Evolutionary conservation across 2,329 filamentous ascomycete species (phyloP), one percentile per base, ranked within the genome.

Genomic region (Pseudogymnoascus sp.): DNA sequence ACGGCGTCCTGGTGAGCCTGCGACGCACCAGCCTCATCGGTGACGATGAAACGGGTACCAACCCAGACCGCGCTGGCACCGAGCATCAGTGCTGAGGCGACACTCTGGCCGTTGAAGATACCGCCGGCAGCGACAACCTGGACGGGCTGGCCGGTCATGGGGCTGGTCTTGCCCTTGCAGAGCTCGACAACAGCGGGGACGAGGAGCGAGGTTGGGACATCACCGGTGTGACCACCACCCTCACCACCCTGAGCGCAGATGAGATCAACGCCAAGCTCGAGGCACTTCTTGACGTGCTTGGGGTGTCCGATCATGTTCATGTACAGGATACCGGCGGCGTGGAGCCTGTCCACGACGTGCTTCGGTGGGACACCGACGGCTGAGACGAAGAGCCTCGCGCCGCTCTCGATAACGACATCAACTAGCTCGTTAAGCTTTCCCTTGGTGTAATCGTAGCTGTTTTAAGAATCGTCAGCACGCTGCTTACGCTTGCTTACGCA

Each of bases 291-390:
- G 67, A 96, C 93, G 80, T 99, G 95, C 87, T 99, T 99, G 74
- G 95, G 93, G 83, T 99, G 95, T 69, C 95, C 95, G 75, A 99
- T 93, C 95, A 99, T 99, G 88, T 99, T 99, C 95, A 97, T 97
- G 84, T 96, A 96, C 69, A 96, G 83, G 70, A 99, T 85, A 69
- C 93, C 93, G 72, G 86, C 80, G 74, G 86, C 84, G 84, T 99
- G 95, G 56, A 99, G 87, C 75, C 85, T 89, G 69, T 97, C 92
- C 72, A 99, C 92, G 64, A 97, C 88, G 70, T 84, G 80, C 78
- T 90, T 91, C 69, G 95, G 91, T 46, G 95, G 93, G 26, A 97
- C 89, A 72, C 95, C 95, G 75, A 99, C 92, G 72, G 95, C 95
- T 61, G 91, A 97, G 71, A 99, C 95, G 80, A 99, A 99, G 65